Base-by-base conservation (phyloP, 495 filamentous ascomycete species). In the Penicillium daleae region DNA sequence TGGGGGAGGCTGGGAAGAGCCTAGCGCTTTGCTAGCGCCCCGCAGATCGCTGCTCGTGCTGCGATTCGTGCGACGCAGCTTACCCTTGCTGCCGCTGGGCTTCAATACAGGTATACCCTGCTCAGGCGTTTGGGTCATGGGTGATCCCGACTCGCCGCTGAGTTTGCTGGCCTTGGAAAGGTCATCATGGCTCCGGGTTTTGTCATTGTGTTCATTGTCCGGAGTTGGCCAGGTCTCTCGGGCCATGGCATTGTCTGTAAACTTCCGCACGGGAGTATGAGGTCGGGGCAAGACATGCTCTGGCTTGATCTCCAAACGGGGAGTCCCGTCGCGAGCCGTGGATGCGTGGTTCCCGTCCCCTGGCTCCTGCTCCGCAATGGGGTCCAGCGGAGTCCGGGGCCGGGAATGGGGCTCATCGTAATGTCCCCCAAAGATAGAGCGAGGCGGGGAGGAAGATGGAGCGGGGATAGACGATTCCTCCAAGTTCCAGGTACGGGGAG, bases 21-120 rank as follows among this genome's bases (percentile, higher is more conserved):
- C 76, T 62, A 68, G 65, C 42, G 66, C 70, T 62, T 73, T 73
- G 78, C 86, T 89, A 66, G 88, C 87, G 70, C 85, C 89, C 78
- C 92, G 82, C 71, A 95, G 79, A 83, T 96, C 89, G 70, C 91
- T 89, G 77, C 91, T 92, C 62, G 86, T 77, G 73, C 87, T 91
- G 66, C 88, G 88, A 72, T 87, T 88, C 60, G 85, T 83, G 59
- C 90, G 84, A 63, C 92, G 85, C 44, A 96, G 84, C 15, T 89
- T 69, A 46, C 74, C 73, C 32, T 67, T 66, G 51, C 71, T 71
- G 50, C 70, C 66, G 62, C 64, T 74, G 29, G 76, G 76, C 54
- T 71, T 70, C 42, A 80, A 61, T 10, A 77, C 67, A 3, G 74
- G 74, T 63, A 69, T 71, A 27, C 69, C 69, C 54, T 74, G 72